These are phyloP conservation scores for Fusarium albidum DNA, from an alignment of 2,329 filamentous ascomycete genomes.

Conservation along the genomic window DNA sequence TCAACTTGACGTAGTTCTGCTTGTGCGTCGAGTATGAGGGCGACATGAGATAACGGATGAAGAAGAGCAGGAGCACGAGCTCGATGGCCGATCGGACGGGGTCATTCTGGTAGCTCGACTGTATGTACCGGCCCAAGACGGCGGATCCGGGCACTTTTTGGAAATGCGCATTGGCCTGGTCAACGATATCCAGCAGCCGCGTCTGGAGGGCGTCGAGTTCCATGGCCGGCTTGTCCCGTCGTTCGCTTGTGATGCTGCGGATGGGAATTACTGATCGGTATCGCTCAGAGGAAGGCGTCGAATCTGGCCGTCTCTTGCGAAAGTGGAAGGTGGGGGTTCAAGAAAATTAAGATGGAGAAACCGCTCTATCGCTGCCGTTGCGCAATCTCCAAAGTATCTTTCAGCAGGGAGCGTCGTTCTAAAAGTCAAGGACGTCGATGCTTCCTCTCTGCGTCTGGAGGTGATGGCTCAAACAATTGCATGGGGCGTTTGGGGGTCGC, in stretches of 20 bases:
- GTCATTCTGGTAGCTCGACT: conserved; percentile 97
- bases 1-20: conserved; percentile 86
- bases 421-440: conserved; percentile 2
- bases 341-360: too few relatives aligned
- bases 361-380: background rate
- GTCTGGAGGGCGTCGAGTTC: conserved; percentile 69
- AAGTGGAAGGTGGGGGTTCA: too few relatives aligned
- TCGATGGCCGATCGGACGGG: conserved; percentile 94
- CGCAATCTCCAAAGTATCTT: background rate
- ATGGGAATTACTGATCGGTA: background rate
- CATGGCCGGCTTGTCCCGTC: conserved; percentile 51
- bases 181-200: conserved; percentile 58
- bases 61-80: conserved; percentile 92
- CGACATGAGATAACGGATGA: conserved; percentile 89
- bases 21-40: conserved; percentile 93
- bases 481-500: background rate
- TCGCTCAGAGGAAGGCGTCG: background rate
- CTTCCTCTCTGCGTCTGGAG: background rate
- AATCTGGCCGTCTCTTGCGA: too few relatives aligned
- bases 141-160: conserved; percentile 93
- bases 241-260: background rate
- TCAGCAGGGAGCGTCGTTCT: conserved; percentile 1
- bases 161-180: conserved; percentile 70
- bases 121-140: conserved; percentile 93
- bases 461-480: conserved; percentile 12